Percentiles rank a stretch among this genome's conserved stretches.
phyloP scores from a whole-genome alignment of 106 monocot species.

The Amphibolis antarctica region DNA sequence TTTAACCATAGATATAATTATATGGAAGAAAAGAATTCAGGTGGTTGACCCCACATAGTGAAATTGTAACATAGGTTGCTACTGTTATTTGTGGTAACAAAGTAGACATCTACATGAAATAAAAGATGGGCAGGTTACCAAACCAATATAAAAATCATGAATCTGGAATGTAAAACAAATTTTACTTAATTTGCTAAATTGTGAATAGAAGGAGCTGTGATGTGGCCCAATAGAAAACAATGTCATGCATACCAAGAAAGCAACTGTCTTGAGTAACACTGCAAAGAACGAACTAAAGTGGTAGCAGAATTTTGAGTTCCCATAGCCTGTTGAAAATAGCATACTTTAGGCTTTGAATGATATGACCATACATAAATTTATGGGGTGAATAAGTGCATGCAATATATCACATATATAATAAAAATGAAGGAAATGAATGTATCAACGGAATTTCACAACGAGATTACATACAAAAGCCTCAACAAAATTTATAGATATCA shows the following conservation, averaged over 20 bases:
- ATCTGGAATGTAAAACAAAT: no score
- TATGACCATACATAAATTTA: background rate
- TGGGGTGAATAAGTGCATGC: background rate
- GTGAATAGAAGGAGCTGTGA: no score
- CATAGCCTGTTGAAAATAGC: constrained; percentile 24
- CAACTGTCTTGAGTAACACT: constrained; percentile 57
- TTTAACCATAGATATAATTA: no score
- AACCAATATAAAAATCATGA: no score
- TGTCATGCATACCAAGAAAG: constrained; percentile 56
- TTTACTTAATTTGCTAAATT: no score
- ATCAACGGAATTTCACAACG: background rate
- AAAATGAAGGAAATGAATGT: background rate
- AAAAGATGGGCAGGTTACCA: no score
- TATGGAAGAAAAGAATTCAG: no score
- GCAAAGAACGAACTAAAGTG: constrained; percentile 41
- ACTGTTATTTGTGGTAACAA: no score
- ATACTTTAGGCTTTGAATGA: background rate
- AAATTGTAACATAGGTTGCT: no score
- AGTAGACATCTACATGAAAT: no score
- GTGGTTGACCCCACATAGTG: no score
- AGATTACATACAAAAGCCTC: constrained; percentile 35
- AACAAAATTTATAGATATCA: constrained; percentile 41
- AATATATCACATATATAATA: background rate
- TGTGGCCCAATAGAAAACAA: background rate
- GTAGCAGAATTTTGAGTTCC: constrained; percentile 24